A percentile compares a stretch with the other conserved stretches of the same genome.
These are phyloP conservation scores for Nidula microcarpa DNA, from an alignment of 768 basidiomycete species.

Conservation along the genomic window DNA sequence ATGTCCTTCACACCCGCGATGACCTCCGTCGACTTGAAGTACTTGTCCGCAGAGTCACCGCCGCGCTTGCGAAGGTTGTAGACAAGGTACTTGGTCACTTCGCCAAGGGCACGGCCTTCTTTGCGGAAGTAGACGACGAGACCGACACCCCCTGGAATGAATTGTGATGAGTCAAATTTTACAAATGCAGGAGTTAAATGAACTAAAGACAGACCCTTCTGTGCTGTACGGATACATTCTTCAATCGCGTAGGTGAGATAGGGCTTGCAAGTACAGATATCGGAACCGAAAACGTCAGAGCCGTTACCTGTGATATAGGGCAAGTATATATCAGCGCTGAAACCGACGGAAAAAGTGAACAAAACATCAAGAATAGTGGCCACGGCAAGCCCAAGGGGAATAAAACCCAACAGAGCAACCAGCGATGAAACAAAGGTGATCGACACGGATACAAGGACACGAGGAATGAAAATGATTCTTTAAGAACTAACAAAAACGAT, in stretches of 20 bases:
- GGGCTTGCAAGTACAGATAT: slow-evolving; percentile 91
- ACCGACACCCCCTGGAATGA: slow-evolving; percentile 73
- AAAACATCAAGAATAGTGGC: no score
- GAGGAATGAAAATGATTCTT: no score
- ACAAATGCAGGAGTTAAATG: background rate
- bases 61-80: slow-evolving; percentile 96
- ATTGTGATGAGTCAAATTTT: background rate
- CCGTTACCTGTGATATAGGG: slow-evolving; percentile 65
- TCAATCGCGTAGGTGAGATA: slow-evolving; percentile 92
- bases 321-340: background rate
- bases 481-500: no score
- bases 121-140: slow-evolving; percentile 94
- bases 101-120: slow-evolving; percentile 89
- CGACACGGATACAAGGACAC: no score
- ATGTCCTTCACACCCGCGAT: slow-evolving; percentile 95
- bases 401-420: no score
- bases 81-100: slow-evolving; percentile 90
- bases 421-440: no score
- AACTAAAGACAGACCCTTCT: slow-evolving; percentile 20
- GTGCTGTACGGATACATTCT: slow-evolving; percentile 81
- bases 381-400: no score
- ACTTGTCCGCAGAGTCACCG: slow-evolving; percentile 88
- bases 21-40: slow-evolving; percentile 91
- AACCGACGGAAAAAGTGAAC: background rate
- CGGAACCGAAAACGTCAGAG: slow-evolving; percentile 93